Evolutionary conservation across 345 rosid species (phyloP).

Genomic region (Camelina neglecta): DNA sequence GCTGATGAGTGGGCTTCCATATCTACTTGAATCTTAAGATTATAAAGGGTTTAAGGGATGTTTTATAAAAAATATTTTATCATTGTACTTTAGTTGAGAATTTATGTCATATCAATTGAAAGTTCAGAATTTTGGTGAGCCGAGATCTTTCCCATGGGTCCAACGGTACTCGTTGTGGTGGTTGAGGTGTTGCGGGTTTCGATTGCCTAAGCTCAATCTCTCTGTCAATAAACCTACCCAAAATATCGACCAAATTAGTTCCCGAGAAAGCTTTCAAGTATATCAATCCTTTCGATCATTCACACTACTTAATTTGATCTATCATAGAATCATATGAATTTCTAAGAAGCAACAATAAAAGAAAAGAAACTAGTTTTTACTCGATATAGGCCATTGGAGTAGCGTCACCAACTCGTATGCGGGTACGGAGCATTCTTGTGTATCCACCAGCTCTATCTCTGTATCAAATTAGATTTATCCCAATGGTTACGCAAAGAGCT

Average conservation of each 20-base stretch:
- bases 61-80: not conserved
- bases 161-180: constrained; percentile 61
- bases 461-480: constrained; percentile 26
- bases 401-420: constrained; percentile 80
- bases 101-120: constrained; percentile 2
- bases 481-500: not conserved
- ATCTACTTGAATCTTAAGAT: constrained; percentile 31
- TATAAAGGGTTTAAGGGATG: not conserved
- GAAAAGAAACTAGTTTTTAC: too few species aligned
- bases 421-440: constrained; percentile 85
- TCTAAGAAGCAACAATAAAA: too few species aligned
- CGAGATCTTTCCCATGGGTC: constrained; percentile 87
- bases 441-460: constrained; percentile 93
- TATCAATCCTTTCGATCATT: not conserved
- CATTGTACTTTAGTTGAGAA: constrained; percentile 27
- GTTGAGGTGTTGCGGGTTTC: constrained; percentile 74
- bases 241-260: constrained; percentile 13
- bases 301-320: not conserved
- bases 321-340: not conserved
- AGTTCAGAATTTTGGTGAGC: constrained; percentile 46
- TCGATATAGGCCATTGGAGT: too few species aligned
- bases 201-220: constrained; percentile 88
- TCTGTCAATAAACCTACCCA: constrained; percentile 83
- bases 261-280: not conserved
- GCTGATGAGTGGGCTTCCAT: constrained; percentile 72